phyloP scores from a whole-genome alignment of 176 grass and related monocot species.

The Phoenix roebelenii region DNA sequence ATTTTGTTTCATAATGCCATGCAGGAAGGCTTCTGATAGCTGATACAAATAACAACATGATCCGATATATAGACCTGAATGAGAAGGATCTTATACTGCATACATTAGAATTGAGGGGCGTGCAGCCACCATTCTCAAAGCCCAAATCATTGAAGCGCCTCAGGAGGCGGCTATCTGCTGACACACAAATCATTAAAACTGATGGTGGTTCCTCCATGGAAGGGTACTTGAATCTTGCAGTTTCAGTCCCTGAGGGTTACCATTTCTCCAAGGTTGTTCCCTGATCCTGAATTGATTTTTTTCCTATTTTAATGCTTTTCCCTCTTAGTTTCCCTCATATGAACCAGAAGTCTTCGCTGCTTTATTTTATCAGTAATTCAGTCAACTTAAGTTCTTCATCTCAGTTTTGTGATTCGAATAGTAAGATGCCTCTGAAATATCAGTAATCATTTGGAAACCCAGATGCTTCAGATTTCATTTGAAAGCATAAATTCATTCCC shows the following conservation, averaged over 20 bases:
- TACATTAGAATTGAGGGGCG: slow-evolving; percentile 71
- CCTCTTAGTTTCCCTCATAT: too few species aligned
- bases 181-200: slow-evolving; percentile 65
- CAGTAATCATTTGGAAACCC: too few species aligned
- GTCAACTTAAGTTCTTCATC: too few species aligned
- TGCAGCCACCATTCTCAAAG: slow-evolving; percentile 52
- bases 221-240: slow-evolving; percentile 67
- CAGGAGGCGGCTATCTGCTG: slow-evolving; percentile 56
- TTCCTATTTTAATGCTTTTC: background rate
- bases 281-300: background rate
- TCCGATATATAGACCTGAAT: slow-evolving; percentile 67
- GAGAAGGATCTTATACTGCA: slow-evolving; percentile 52
- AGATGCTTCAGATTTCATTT: too few species aligned
- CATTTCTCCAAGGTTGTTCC: slow-evolving; percentile 87
- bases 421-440: too few species aligned
- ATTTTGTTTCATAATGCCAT: slow-evolving; percentile 36
- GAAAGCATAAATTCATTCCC: too few species aligned
- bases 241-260: slow-evolving; percentile 81
- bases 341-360: too few species aligned
- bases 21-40: slow-evolving; percentile 83
- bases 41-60: slow-evolving; percentile 92
- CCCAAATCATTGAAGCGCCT: slow-evolving; percentile 67
- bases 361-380: too few species aligned
- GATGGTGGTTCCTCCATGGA: slow-evolving; percentile 72
- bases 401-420: too few species aligned